These are phyloP conservation scores for Auriscalpium microsporum DNA, from an alignment of 768 basidiomycete species.

Conservation along the genomic window DNA sequence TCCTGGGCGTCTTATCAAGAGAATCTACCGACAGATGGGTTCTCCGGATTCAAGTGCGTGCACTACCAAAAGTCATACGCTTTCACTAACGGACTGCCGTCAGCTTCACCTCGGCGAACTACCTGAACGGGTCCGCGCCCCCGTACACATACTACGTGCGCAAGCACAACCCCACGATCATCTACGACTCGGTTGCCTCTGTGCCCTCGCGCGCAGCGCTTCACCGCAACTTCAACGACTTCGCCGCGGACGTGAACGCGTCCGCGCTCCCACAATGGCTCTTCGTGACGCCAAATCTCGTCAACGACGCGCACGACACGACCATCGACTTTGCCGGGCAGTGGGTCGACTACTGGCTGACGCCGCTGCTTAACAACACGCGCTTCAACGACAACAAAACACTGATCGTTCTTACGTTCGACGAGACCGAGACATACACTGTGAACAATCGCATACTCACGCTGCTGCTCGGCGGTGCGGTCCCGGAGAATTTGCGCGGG, in stretches of 20 bases:
- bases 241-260: slow-evolving; percentile 44
- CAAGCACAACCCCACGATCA: slow-evolving; percentile 47
- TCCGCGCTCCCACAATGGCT: slow-evolving; percentile 48
- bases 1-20: slow-evolving; percentile 60
- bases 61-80: neutral
- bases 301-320: slow-evolving; percentile 57
- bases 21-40: slow-evolving; percentile 45
- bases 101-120: slow-evolving; percentile 30
- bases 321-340: slow-evolving; percentile 35
- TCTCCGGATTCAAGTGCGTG: slow-evolving; percentile 16
- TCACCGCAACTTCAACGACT: slow-evolving; percentile 55
- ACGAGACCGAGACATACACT: slow-evolving; percentile 39
- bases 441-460: slow-evolving; percentile 41
- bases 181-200: slow-evolving; percentile 42
- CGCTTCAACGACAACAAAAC: slow-evolving; percentile 48
- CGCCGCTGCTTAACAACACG: slow-evolving; percentile 39
- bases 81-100: neutral
- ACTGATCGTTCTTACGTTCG: slow-evolving; percentile 54
- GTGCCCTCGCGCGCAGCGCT: slow-evolving; percentile 32
- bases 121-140: slow-evolving; percentile 25
- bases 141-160: slow-evolving; percentile 45
- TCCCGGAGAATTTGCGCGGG: slow-evolving; percentile 34
- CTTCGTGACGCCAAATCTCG: slow-evolving; percentile 53
- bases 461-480: slow-evolving; percentile 36
- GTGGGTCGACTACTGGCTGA: slow-evolving; percentile 44